Percentiles rank a stretch among this genome's conserved stretches.
Evolutionary conservation across 495 filamentous ascomycete genomes (phyloP).

Genomic region (Neurospora africana): DNA sequence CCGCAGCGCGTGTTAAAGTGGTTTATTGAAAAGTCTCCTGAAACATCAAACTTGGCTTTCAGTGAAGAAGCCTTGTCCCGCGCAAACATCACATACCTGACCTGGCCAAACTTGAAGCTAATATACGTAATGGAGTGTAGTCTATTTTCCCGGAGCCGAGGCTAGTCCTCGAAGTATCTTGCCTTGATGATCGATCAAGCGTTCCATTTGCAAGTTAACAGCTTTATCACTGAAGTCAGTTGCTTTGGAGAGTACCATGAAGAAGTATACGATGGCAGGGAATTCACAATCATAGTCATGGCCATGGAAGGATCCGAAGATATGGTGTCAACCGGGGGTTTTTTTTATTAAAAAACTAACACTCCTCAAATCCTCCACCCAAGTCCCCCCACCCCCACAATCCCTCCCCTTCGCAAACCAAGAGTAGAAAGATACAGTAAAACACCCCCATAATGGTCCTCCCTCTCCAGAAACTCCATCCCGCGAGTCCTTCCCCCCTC

Average conservation of each 20-base stretch:
- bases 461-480: not conserved
- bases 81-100: not conserved
- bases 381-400: not conserved
- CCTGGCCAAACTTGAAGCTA: not conserved
- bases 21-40: not conserved
- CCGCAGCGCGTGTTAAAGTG: not conserved
- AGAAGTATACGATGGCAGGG: not conserved
- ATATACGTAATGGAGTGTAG: not conserved
- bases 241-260: not conserved
- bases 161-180: not conserved
- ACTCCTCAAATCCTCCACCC: not conserved
- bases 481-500: not conserved
- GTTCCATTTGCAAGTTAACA: not conserved
- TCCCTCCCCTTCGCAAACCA: not conserved
- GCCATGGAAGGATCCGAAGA: not conserved
- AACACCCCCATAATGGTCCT: not conserved
- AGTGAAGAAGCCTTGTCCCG: not conserved
- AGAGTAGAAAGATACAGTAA: not conserved
- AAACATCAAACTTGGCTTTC: not conserved
- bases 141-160: not conserved
- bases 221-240: not conserved
- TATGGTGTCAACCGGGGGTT: not conserved
- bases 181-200: not conserved
- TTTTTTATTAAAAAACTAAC: not conserved
- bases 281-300: not conserved